Base-by-base conservation (phyloP, 345 rosid genomes). In the Geranium brycei region DNA sequence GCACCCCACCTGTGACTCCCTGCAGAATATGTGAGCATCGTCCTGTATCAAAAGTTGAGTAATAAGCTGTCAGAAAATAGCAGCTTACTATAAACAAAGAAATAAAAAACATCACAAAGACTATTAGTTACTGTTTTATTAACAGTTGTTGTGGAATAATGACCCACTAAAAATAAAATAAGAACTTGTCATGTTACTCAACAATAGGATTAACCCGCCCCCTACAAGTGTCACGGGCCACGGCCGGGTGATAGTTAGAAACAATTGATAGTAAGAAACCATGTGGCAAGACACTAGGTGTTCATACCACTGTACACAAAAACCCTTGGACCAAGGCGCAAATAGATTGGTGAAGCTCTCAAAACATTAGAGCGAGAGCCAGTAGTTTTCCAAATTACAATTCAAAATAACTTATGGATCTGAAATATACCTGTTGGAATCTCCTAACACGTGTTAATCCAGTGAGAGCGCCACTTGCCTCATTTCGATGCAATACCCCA, bases 401-500 rank as follows among this genome's bases (percentile, higher is more conserved):
- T 35, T 35, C 41, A 35, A 35, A 35, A 1, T 35, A 35, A 35
- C 41, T 35, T 4, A 35, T 47, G 15, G 13, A 47, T 47, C 53
- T 11, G 11, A 66, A 59, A 4, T 16, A 71, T 72, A 93, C 99
- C 97, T 95, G 99, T 78, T 91, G 96, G 81, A 95, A 91, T 75
- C 99, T 90, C 73, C 96, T 83, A 64, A 88, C 96, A 64, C 96
- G 95, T 69, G 93, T 91, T 78, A 95, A 78, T 68, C 99, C 96
- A 66, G 88, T 85, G 65, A 95, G 93, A 38, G 93, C 97, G 69
- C 95, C 99, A 80, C 97, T 88, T 66, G 99, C 96, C 78, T 91
- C 99, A 58, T 95, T 91, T 15, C 93, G 95, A 76, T 91, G 97
- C 79, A 95, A 74, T 64, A 84, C 97, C 56, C 99, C 99, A 75